A percentile compares a stretch with the other conserved stretches of the same genome.
phyloP scores from a whole-genome alignment of 2,329 filamentous ascomycete genomes.

The Davidsoniella neocaledoniae region DNA sequence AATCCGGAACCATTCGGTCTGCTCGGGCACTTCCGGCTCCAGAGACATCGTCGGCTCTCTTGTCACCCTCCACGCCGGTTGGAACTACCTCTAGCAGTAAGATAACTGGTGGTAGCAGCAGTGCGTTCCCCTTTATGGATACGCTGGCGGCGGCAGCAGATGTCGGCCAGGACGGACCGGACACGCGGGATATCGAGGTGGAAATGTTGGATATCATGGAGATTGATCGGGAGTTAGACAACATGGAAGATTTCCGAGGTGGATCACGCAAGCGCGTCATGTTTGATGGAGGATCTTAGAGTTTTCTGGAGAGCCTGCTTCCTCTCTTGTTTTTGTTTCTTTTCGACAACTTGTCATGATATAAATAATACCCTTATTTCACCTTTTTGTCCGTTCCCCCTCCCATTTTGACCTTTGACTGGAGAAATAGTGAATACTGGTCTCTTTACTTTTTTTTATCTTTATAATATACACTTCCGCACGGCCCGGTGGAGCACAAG shows the following conservation, averaged over 20 bases:
- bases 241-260: constrained; percentile 33
- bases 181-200: constrained; percentile 35
- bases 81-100: neutral
- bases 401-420: neutral
- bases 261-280: constrained; percentile 34
- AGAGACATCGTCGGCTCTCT: constrained; percentile 17
- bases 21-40: constrained; percentile 15
- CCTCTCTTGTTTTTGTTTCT: neutral
- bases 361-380: constrained; percentile 3
- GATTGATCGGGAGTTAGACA: constrained; percentile 42
- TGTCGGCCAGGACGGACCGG: constrained; percentile 23
- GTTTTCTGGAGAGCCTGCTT: neutral
- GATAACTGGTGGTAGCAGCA: neutral
- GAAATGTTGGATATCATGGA: constrained; percentile 50
- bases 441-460: constrained; percentile 5
- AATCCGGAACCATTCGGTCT: constrained; percentile 22
- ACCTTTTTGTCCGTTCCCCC: neutral
- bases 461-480: constrained; percentile 27
- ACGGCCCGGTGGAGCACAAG: constrained; percentile 63
- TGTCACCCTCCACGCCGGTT: neutral
- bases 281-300: constrained; percentile 25
- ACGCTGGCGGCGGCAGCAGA: constrained; percentile 37
- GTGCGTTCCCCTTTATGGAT: constrained; percentile 26
- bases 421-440: constrained; percentile 14
- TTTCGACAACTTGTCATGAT: neutral